phyloP scores from a whole-genome alignment of 495 filamentous ascomycete species.

The Patellaria atrata region DNA sequence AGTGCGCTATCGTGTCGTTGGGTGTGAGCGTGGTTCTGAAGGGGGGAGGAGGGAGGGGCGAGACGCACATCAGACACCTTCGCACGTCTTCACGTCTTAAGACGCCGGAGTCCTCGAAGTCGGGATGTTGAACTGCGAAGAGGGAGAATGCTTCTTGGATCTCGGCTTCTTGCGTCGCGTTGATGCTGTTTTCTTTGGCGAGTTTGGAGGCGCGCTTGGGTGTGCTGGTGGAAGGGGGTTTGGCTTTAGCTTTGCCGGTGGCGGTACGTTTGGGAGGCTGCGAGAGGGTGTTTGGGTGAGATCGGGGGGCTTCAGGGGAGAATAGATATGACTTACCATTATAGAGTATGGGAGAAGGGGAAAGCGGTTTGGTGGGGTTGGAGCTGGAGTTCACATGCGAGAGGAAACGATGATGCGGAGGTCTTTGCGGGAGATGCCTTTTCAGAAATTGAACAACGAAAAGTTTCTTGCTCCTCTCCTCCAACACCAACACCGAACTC shows the following conservation, averaged over 20 bases:
- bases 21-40: conserved; percentile 2
- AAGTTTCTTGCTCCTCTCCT: no score
- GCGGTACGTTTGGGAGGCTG: conserved; percentile 31
- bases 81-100: conserved; percentile 66
- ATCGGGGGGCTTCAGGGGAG: no score
- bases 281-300: no score
- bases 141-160: conserved; percentile 80
- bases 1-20: conserved; percentile 38
- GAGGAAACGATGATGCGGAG: no score
- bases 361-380: no score
- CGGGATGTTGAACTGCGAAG: conserved; percentile 46
- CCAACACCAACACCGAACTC: no score
- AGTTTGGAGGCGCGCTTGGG: conserved; percentile 59
- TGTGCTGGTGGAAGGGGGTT: conserved; percentile 8
- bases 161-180: conserved; percentile 67
- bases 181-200: conserved; percentile 76
- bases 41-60: conserved; percentile 1
- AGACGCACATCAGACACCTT: conserved; percentile 61
- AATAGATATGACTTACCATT: no score
- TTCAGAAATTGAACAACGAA: no score
- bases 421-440: no score
- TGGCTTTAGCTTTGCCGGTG: conserved; percentile 11
- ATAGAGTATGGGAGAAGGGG: no score
- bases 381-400: no score
- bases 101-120: conserved; percentile 53